These are phyloP conservation scores for Fagopyrum tataricum DNA, from an alignment of 148 eudicot genomes.

Conservation along the genomic window DNA sequence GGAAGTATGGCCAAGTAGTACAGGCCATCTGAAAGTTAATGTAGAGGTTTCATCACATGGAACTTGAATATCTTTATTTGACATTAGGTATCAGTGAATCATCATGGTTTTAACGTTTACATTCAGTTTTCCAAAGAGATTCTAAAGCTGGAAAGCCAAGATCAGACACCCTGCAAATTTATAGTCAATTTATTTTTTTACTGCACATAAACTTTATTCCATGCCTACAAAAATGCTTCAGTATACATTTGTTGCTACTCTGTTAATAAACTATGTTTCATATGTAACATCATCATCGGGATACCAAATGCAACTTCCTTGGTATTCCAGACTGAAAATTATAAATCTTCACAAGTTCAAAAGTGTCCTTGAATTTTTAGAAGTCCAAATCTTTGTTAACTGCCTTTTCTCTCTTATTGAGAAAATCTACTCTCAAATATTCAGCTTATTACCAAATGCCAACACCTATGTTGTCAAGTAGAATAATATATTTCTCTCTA, in stretches of 20 bases:
- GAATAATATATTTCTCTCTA: not conserved
- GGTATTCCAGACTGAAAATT: not conserved
- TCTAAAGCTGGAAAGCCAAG: not conserved
- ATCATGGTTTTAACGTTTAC: not conserved
- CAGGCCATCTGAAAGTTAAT: not conserved
- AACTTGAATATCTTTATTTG: not conserved
- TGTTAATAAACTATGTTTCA: not conserved
- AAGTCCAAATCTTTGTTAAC: not conserved
- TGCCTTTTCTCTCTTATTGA: not conserved
- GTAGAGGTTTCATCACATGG: not conserved
- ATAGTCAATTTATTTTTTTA: not conserved
- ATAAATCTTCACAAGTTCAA: not conserved
- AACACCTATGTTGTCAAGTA: not conserved
- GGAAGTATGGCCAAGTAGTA: not conserved
- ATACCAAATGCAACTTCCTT: not conserved
- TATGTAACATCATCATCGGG: not conserved
- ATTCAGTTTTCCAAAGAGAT: not conserved
- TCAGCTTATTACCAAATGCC: not conserved
- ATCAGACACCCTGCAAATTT: not conserved
- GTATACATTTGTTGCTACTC: not conserved
- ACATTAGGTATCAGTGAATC: not conserved
- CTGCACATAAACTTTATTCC: not conserved
- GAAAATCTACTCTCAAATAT: constrained; percentile 2
- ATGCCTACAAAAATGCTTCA: not conserved
- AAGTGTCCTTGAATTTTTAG: not conserved